These are phyloP conservation scores for Populus tremula DNA, from an alignment of 345 rosid genomes.

Conservation along the genomic window DNA sequence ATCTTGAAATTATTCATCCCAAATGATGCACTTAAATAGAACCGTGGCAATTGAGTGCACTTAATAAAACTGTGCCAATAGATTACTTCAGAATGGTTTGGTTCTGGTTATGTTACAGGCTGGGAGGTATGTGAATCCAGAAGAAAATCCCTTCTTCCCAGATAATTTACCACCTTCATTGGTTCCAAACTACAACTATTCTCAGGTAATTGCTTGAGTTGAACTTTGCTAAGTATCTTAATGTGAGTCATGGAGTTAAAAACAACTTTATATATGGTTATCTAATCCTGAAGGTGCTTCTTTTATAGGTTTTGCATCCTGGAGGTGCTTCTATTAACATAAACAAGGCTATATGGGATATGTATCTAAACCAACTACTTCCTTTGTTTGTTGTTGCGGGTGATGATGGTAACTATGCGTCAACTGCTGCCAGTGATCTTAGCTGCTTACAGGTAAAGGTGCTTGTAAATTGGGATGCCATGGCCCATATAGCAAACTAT, in stretches of 20 bases:
- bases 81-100: not conserved
- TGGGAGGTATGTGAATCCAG: conserved; percentile 75
- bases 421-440: conserved; percentile 64
- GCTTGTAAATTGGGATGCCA: not conserved
- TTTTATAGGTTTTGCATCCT: conserved; percentile 54
- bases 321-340: conserved; percentile 57
- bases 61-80: no score
- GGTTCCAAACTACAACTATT: conserved; percentile 39
- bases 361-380: conserved; percentile 62
- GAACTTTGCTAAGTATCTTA: no score
- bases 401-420: conserved; percentile 82
- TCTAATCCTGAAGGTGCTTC: conserved; percentile 7
- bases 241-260: not conserved
- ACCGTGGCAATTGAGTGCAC: no score
- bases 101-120: conserved; percentile 38
- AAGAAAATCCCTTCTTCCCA: conserved; percentile 84
- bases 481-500: not conserved
- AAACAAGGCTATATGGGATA: conserved; percentile 61
- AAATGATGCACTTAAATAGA: no score
- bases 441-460: conserved; percentile 66
- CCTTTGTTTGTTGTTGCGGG: conserved; percentile 62
- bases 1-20: no score
- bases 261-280: not conserved
- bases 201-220: conserved; percentile 38
- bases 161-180: conserved; percentile 44